These are phyloP conservation scores for Yamagishiella unicocca DNA, from an alignment of 139 green algal species.

Conservation along the genomic window DNA sequence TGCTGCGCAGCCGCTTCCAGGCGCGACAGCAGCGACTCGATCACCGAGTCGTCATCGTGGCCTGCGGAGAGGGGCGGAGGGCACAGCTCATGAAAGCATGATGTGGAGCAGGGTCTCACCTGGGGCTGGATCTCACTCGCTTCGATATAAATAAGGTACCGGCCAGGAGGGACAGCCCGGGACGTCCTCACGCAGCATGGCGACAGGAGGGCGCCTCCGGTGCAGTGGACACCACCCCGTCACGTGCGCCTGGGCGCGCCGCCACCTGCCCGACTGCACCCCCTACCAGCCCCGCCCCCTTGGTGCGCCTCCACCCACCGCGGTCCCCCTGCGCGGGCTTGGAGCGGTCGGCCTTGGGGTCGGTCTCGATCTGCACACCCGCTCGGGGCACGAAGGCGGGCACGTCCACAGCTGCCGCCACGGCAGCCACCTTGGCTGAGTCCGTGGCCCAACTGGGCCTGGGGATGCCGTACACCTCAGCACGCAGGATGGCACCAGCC, in stretches of 20 bases:
- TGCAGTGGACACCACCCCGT: too few species aligned
- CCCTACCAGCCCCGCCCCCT: too few species aligned
- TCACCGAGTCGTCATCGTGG: constrained; percentile 79
- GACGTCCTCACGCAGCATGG: too few species aligned
- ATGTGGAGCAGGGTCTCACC: too few species aligned
- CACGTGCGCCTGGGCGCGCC: too few species aligned
- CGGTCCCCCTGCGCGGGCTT: background rate
- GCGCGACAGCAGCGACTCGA: constrained; percentile 75
- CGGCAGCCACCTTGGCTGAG: constrained; percentile 58
- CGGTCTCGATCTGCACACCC: constrained; percentile 97
- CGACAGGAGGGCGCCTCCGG: too few species aligned
- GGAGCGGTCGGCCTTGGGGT: constrained; percentile 83
- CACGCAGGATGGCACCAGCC: constrained; percentile 91
- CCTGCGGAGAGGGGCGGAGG: background rate
- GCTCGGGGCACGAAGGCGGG: constrained; percentile 85
- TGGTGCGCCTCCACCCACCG: background rate
- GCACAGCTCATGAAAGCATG: too few species aligned
- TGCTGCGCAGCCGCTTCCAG: constrained; percentile 56
- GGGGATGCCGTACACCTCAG: constrained; percentile 88
- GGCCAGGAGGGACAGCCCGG: too few species aligned
- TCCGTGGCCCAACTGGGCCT: constrained; percentile 80
- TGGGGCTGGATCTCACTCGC: too few species aligned
- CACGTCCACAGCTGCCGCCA: constrained; percentile 75
- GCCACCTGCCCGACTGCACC: too few species aligned
- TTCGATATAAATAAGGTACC: too few species aligned